Percentiles rank a stretch among this genome's conserved stretches.
Evolutionary conservation across 208 protist species (phyloP).

Genomic region (Crithidia sp.): DNA sequence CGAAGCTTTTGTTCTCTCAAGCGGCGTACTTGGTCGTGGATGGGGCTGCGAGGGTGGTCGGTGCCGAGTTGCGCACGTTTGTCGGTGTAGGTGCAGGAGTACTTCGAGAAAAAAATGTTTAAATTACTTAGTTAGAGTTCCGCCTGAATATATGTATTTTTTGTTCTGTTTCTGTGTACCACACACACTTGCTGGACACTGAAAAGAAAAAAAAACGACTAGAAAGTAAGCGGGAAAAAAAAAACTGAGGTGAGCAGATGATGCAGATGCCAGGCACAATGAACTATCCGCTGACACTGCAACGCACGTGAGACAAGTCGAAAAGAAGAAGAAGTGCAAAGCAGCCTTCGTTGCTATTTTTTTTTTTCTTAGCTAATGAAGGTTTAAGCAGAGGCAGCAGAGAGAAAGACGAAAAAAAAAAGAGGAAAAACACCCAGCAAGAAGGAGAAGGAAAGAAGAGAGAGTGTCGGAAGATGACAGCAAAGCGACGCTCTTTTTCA

Average conservation of each 20-base stretch:
- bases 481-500: not conserved
- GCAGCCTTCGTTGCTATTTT: not conserved
- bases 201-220: not conserved
- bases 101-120: not conserved
- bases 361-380: not conserved
- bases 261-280: conserved; percentile 2
- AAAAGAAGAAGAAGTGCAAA: not conserved
- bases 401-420: conserved; percentile 6
- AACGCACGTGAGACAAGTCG: not conserved
- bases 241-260: not conserved
- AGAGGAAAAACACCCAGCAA: not conserved
- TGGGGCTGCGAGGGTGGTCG: too few species aligned
- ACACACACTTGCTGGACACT: not conserved
- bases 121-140: not conserved
- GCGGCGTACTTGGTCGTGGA: too few species aligned
- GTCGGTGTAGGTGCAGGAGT: too few species aligned
- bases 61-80: too few species aligned
- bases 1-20: too few species aligned
- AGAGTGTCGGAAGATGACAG: not conserved
- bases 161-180: too few species aligned
- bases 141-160: not conserved
- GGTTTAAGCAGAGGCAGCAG: conserved; percentile 10
- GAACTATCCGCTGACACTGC: not conserved
- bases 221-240: not conserved
- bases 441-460: not conserved